Conservation (phyloP, 345 rosid species). For the Eucalyptus erythrocorys region DNA sequence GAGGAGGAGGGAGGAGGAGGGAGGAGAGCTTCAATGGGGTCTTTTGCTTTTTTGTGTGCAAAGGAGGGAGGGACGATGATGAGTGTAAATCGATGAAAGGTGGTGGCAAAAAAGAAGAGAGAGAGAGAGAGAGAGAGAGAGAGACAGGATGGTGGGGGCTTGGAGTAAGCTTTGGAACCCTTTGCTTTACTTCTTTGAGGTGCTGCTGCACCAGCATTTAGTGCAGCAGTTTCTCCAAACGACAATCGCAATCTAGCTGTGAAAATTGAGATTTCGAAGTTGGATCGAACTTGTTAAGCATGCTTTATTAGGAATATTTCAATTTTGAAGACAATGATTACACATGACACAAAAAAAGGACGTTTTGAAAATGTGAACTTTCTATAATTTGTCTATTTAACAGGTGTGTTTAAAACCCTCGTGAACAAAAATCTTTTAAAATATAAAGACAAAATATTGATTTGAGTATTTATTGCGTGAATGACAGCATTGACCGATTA, state of each 20-base stretch:
- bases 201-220: background rate
- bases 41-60: background rate
- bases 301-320: background rate
- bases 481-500: background rate
- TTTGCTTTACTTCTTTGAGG: background rate
- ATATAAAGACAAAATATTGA: background rate
- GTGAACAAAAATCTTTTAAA: background rate
- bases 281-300: background rate
- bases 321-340: background rate
- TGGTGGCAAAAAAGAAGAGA: background rate
- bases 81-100: background rate
- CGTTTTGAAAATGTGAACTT: background rate
- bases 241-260: background rate
- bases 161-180: background rate
- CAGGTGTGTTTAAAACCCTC: background rate
- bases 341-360: background rate
- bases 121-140: background rate
- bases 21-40: background rate
- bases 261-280: background rate
- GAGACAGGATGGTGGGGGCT: background rate
- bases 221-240: background rate
- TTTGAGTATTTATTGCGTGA: background rate
- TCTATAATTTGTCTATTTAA: background rate
- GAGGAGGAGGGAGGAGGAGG: background rate
- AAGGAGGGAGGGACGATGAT: background rate